Evolutionary conservation across 2,329 filamentous ascomycete species (phyloP).

Genomic region (Fusarium nurragi): DNA sequence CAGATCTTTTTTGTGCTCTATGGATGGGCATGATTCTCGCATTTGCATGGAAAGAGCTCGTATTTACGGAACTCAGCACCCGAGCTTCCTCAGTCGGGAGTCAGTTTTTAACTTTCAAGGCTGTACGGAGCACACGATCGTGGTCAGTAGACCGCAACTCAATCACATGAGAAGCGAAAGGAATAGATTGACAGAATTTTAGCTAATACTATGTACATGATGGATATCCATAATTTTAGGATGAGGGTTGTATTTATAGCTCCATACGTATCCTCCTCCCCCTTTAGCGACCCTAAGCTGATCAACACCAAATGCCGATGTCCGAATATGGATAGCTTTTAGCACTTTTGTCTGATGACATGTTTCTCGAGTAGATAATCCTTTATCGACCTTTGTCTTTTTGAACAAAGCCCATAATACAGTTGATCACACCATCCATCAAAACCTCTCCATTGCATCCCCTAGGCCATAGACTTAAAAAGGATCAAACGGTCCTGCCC

Average conservation of each 20-base stretch:
- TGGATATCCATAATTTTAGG: conserved; percentile 19
- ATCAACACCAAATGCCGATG: conserved; percentile 26
- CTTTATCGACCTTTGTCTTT: not conserved
- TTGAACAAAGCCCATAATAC: not conserved
- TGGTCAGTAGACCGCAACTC: conserved; percentile 6
- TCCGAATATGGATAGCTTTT: conserved; percentile 2
- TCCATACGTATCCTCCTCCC: conserved; percentile 26
- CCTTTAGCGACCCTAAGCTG: conserved; percentile 20
- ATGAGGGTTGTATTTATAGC: conserved; percentile 24
- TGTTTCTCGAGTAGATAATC: not conserved
- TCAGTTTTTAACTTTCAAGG: not conserved
- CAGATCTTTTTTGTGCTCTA: not conserved
- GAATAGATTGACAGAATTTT: conserved; percentile 16
- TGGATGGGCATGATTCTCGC: conserved; percentile 4
- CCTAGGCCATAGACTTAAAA: not conserved
- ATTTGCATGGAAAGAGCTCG: not conserved
- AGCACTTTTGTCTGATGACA: conserved; percentile 6
- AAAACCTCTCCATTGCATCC: not conserved
- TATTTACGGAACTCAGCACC: not conserved
- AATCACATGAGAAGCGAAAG: conserved; percentile 10
- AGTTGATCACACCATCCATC: not conserved
- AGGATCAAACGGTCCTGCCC: conserved; percentile 4
- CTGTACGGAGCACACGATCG: not conserved
- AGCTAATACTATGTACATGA: conserved; percentile 1
- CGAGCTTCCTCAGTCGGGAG: not conserved